phyloP scores from a whole-genome alignment of 331 rosid species.

The Stylosanthes scabra region DNA sequence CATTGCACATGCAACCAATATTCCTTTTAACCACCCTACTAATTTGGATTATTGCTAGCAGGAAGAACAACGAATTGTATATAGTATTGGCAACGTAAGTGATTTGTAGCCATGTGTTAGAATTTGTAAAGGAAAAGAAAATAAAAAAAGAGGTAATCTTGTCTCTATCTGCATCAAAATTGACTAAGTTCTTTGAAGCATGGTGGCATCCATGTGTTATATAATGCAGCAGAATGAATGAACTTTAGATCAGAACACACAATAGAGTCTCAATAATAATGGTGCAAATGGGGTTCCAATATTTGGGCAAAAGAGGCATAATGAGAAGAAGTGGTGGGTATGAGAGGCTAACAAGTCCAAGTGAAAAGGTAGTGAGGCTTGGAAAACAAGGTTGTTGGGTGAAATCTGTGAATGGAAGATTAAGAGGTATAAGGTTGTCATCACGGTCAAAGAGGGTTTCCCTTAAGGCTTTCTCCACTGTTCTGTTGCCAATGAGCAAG shows the following conservation, averaged over 20 bases:
- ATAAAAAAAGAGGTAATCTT: constrained; percentile 37
- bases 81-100: constrained; percentile 39
- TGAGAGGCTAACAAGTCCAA: constrained; percentile 51
- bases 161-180: constrained; percentile 43
- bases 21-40: constrained; percentile 59
- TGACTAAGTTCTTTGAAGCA: constrained; percentile 39
- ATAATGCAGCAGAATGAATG: constrained; percentile 37
- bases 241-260: constrained; percentile 4
- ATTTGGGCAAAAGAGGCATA: constrained; percentile 41
- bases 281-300: constrained; percentile 55
- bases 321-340: constrained; percentile 46
- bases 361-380: constrained; percentile 48
- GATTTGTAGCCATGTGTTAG: constrained; percentile 64
- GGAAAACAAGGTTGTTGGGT: constrained; percentile 57
- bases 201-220: constrained; percentile 52
- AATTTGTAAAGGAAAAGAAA: constrained; percentile 23
- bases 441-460: constrained; percentile 58
- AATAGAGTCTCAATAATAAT: background rate
- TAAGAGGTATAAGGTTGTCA: constrained; percentile 60
- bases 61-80: background rate
- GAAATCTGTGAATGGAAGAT: constrained; percentile 63
- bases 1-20: constrained; percentile 85
- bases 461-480: constrained; percentile 42
- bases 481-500: constrained; percentile 45
- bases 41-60: constrained; percentile 30